Evolutionary conservation across 768 basidiomycete genomes (phyloP).

Genomic region (Termitomyces sp.): DNA sequence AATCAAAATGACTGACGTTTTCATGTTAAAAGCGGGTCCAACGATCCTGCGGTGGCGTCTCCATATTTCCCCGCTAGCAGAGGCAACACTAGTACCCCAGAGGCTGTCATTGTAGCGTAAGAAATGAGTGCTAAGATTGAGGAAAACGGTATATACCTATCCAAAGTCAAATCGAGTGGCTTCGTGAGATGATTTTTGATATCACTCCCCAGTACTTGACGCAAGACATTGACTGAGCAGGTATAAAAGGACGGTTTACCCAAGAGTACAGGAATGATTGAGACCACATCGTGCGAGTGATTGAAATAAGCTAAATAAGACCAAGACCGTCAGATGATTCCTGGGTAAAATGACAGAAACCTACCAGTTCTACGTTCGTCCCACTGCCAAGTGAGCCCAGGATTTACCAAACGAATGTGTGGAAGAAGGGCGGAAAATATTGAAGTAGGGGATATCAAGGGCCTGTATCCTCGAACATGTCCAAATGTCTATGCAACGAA

Average conservation of each 20-base stretch:
- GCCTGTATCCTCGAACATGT: constrained; percentile 13
- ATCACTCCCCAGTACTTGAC: constrained; percentile 23
- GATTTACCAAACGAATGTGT: constrained; percentile 11
- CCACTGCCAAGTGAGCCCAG: constrained; percentile 17
- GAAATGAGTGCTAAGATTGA: no score
- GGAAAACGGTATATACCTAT: not conserved
- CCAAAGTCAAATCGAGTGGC: constrained; percentile 13
- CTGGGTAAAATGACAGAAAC: not conserved
- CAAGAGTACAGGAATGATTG: constrained; percentile 22
- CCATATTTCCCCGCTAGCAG: constrained; percentile 31
- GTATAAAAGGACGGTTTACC: constrained; percentile 20
- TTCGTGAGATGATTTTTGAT: constrained; percentile 14
- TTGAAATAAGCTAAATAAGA: constrained; percentile 27
- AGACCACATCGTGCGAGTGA: constrained; percentile 23
- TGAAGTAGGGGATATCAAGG: constrained; percentile 14
- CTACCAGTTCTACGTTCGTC: constrained; percentile 9
- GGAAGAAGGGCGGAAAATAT: constrained; percentile 13
- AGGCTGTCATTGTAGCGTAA: constrained; percentile 15
- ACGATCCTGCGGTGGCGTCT: constrained; percentile 33
- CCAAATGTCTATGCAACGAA: constrained; percentile 3
- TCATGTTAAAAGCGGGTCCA: constrained; percentile 31
- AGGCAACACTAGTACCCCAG: constrained; percentile 35
- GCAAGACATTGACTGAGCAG: constrained; percentile 23
- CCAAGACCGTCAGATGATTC: not conserved
- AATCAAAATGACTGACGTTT: constrained; percentile 21